phyloP scores from a whole-genome alignment of 495 filamentous ascomycete species.

The Penicillium atrosanguineum region DNA sequence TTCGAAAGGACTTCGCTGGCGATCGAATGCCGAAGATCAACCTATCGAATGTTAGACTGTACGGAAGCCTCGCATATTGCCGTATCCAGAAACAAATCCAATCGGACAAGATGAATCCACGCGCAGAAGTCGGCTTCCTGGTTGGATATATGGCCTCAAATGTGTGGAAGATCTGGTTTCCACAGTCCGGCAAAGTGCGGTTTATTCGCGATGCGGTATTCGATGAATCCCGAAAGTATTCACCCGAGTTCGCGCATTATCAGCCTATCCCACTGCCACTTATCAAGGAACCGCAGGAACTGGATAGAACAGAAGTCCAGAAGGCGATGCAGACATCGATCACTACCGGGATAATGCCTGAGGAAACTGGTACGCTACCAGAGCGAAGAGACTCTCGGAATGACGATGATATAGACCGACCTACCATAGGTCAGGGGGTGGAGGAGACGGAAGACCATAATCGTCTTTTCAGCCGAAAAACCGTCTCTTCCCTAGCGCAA shows the following conservation, averaged over 20 bases:
- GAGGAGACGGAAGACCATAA: no score
- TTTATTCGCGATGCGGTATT: constrained; percentile 5
- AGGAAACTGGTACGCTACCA: no score
- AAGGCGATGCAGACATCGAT: no score
- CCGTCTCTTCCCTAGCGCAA: no score
- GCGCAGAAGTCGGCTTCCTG: constrained; percentile 6
- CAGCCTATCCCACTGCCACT: no score
- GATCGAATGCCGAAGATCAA: not conserved
- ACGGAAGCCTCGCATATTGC: constrained; percentile 1
- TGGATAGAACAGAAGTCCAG: no score
- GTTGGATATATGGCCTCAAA: constrained; percentile 9
- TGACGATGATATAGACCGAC: no score
- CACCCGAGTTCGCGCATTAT: no score
- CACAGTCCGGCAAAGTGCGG: not conserved
- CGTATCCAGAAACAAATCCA: not conserved
- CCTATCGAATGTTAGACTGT: constrained; percentile 7
- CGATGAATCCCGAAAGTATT: not conserved
- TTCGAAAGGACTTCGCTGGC: not conserved
- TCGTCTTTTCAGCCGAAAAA: no score
- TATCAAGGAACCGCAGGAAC: no score
- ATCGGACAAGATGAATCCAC: constrained; percentile 5
- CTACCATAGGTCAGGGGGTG: no score
- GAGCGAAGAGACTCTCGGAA: no score
- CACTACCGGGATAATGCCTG: not conserved
- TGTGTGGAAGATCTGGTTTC: constrained; percentile 11